Evolutionary conservation across 2,329 filamentous ascomycete genomes (phyloP), one percentile per base, ranked within the genome.

Genomic region (Juglanconis juglandina): DNA sequence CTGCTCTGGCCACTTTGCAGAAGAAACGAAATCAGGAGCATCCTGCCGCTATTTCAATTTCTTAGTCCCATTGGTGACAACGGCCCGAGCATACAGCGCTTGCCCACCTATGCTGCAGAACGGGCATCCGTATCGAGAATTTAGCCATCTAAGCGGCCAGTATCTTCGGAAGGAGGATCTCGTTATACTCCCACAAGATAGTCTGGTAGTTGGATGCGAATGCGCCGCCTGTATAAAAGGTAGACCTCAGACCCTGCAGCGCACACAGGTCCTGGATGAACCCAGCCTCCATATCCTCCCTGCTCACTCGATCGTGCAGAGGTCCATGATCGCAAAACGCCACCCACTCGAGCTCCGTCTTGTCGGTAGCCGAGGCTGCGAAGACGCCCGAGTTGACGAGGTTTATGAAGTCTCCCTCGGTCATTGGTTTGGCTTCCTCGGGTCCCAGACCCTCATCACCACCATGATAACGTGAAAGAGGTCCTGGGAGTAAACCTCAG

Each of bases 221-320:
- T 1, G 71, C 68, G 3, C 65, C 73, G 0, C 74, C 76, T 0
- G 77, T 76, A 57, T 73, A 78, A 66, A 69, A 79, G 1, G 76
- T 79, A n/a, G 68, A 71, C 9, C 68, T 65, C 39, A 68, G 63
- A 2, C 76, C 76, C 66, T 79, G 75, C 30, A 78, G 66, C 0
- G 66, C 69, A 44, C 76, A 73, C 42, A 74, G 64, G 8, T 73
- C 59, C 48, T 72, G 64, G 48, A 76, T 70, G 56, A 74, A 76
- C 2, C 76, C 75, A 3, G 57, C 65, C n/a, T 64, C 54, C 6
- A 78, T 66, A 24, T 69, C 67, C 2, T 68, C 66, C 0, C 65
- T 57, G 1, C 70, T 57, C 0, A 73, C 70, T n/a, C 67, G 65
- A 59, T 72, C 66, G 13, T 72, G 69, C 64, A 74, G 70, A 32